Evolutionary conservation across 805 yeast genomes (phyloP), one percentile per base, ranked within the genome.

Genomic region (Candida lessepsii): DNA sequence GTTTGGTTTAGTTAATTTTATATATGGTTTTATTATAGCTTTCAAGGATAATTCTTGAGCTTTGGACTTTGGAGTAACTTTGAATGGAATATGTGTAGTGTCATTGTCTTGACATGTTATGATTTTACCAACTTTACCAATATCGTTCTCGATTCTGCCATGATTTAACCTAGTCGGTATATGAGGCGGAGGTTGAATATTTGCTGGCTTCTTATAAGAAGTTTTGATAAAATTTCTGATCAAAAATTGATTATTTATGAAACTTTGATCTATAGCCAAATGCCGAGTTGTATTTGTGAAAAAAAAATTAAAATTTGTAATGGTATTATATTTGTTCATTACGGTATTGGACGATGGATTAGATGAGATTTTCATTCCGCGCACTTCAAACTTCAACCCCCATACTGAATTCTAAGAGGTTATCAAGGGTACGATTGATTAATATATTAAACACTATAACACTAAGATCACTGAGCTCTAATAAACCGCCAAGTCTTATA

Each of bases 1-100:
- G 41, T 88, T 75, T 11, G 99, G 99, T 61, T 93, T 93, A 3
- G 96, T 78, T n/a, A 93, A 73, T 45, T 86, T 86, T 8, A 88
- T 39, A 55, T 87, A 89, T 1, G 89, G 84, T 17, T 72, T 71
- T 0, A 74, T 56, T n/a, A 70, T 32, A 37, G 71, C 65, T 48
- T 63, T 71, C 27, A 69, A 52, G n/a, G 29, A 23, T 8, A 13
- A 48, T 51, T 4, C 45, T 34, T 36, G 14, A 27, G 37, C 8
- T 28, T 28, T 28, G 26, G 46, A 0, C 24, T 35, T 45, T 72
- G 73, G 57, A 36, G 71, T 72, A 3, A 83, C 82, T 29, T 73
- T 64, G 52, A 83, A 84, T 0, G 90, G 90, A 21, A 76, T 60
- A 15, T 20, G 29, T 14, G 39, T 16, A 2, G 63, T 53, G 16